Evolutionary conservation across 1,284 basidiomycete genomes (phyloP).

Genomic region (Porodaedalea pini): DNA sequence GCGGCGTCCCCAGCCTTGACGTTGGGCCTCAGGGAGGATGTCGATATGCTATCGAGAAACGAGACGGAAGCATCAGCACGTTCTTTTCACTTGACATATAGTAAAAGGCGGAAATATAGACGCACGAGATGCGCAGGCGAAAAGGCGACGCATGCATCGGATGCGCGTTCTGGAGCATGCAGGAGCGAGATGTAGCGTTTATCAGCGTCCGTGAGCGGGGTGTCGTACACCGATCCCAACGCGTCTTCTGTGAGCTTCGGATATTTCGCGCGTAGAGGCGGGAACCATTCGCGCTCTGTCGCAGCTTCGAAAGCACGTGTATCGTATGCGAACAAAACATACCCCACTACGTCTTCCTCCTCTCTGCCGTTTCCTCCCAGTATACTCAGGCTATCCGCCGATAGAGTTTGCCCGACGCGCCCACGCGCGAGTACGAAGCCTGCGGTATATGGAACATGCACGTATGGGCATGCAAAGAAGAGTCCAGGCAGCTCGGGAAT

Average conservation of each 20-base stretch:
- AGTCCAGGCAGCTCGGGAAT: slow-evolving; percentile 62
- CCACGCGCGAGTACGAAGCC: slow-evolving; percentile 67
- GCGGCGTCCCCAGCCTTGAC: slow-evolving; percentile 59
- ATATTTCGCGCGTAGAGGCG: slow-evolving; percentile 50
- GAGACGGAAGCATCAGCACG: not conserved
- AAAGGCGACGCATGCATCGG: slow-evolving; percentile 47
- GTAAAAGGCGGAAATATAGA: not conserved
- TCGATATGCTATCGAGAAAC: slow-evolving; percentile 46
- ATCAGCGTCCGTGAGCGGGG: slow-evolving; percentile 44
- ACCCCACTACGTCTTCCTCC: slow-evolving; percentile 49
- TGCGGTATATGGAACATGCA: slow-evolving; percentile 61
- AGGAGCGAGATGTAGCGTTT: slow-evolving; percentile 46
- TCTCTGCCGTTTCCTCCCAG: slow-evolving; percentile 6
- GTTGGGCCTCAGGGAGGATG: slow-evolving; percentile 55
- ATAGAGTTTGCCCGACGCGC: slow-evolving; percentile 29
- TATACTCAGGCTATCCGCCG: slow-evolving; percentile 8
- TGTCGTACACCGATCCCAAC: slow-evolving; percentile 27
- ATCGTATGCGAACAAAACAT: slow-evolving; percentile 57
- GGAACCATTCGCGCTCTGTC: slow-evolving; percentile 55
- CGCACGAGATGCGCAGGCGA: slow-evolving; percentile 52
- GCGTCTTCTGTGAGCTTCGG: slow-evolving; percentile 27
- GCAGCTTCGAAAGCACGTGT: slow-evolving; percentile 54
- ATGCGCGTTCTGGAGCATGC: slow-evolving; percentile 44
- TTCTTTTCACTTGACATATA: not conserved
- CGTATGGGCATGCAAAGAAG: slow-evolving; percentile 69